Percentiles rank a stretch among this genome's conserved stretches.
Evolutionary conservation across 2,329 filamentous ascomycete genomes (phyloP).

Genomic region (Cadophora gregata): DNA sequence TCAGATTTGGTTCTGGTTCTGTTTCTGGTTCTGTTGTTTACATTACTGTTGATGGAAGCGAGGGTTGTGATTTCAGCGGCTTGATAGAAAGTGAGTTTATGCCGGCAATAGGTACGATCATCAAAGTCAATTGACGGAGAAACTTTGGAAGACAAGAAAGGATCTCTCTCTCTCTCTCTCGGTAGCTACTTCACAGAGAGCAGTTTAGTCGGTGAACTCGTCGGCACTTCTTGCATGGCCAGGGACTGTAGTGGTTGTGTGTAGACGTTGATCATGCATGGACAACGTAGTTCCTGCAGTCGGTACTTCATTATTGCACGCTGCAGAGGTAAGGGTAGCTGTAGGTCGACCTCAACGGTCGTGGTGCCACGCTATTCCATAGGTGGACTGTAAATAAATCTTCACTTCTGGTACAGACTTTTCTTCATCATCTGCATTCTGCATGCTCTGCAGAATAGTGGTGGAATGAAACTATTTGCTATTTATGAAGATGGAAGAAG

Average conservation of each 20-base stretch:
- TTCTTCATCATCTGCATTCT: too few relatives aligned
- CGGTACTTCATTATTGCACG: constrained; percentile 9
- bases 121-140: background rate
- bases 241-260: background rate
- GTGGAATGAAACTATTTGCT: background rate
- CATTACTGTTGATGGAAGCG: background rate
- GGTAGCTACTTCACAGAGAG: too few relatives aligned
- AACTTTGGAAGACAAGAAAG: background rate
- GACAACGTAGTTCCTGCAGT: constrained; percentile 14
- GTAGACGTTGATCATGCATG: background rate
- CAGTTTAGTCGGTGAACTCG: background rate
- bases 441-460: too few relatives aligned
- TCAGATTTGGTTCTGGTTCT: background rate
- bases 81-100: too few relatives aligned
- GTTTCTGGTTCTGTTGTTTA: background rate
- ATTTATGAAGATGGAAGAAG: background rate
- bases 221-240: background rate
- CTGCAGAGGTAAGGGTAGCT: background rate
- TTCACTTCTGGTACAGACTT: background rate
- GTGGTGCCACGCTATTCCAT: constrained; percentile 13
- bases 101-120: too few relatives aligned
- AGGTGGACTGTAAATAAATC: background rate
- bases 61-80: background rate
- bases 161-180: too few relatives aligned
- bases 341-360: background rate